Conservation (phyloP, 495 filamentous ascomycete genomes). For the Jackrogersella minutella region DNA sequence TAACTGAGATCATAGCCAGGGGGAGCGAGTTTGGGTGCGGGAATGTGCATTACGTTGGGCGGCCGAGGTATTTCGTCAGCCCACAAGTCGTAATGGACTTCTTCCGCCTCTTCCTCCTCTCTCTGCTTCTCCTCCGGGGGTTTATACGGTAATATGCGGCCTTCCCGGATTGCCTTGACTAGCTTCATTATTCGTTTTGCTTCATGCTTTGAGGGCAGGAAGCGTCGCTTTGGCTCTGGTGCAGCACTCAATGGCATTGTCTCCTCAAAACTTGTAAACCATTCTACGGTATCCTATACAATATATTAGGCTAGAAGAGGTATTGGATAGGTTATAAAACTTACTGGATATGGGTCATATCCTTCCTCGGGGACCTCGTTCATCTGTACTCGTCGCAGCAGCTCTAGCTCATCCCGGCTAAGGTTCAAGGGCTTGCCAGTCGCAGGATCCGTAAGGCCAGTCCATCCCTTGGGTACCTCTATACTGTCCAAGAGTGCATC, state of each 20-base stretch:
- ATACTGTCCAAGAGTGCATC: slow-evolving; percentile 96
- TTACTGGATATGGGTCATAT: slow-evolving; percentile 85
- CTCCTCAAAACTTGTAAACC: slow-evolving; percentile 88
- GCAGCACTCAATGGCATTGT: slow-evolving; percentile 94
- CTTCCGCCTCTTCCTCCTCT: slow-evolving; percentile 71
- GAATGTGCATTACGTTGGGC: slow-evolving; percentile 93
- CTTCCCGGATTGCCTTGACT: slow-evolving; percentile 92
- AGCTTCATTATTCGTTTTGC: slow-evolving; percentile 98
- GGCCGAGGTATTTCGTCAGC: slow-evolving; percentile 82
- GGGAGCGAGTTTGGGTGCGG: slow-evolving; percentile 93
- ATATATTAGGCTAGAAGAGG: slow-evolving; percentile 16
- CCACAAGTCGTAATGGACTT: slow-evolving; percentile 87
- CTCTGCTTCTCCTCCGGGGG: slow-evolving; percentile 77
- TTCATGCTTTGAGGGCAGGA: slow-evolving; percentile 97
- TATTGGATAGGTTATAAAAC: slow-evolving; percentile 25
- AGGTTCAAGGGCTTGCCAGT: slow-evolving; percentile 92
- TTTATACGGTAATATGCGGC: slow-evolving; percentile 90
- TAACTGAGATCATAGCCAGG: slow-evolving; percentile 95
- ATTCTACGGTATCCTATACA: slow-evolving; percentile 79
- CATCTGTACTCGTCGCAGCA: slow-evolving; percentile 87
- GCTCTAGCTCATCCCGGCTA: slow-evolving; percentile 85
- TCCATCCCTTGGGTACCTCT: slow-evolving; percentile 98
- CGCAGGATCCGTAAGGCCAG: slow-evolving; percentile 88
- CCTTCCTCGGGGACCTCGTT: slow-evolving; percentile 87
- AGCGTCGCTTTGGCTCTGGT: slow-evolving; percentile 94